Conservation (phyloP, 345 rosid species). For the Populus pruinosa region DNA sequence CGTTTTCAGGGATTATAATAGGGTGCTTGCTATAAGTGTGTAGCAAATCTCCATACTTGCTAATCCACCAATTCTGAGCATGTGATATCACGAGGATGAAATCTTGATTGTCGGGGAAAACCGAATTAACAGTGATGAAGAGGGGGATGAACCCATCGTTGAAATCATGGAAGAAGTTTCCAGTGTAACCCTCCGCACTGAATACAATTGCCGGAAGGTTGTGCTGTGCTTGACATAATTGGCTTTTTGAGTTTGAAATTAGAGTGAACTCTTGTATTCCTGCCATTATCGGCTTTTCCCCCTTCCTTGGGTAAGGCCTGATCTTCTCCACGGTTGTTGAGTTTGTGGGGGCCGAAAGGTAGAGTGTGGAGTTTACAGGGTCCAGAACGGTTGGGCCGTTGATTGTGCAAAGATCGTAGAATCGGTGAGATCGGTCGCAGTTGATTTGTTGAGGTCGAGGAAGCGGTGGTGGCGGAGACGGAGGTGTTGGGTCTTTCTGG, state of each 20-base stretch:
- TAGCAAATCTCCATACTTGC: slow-evolving; percentile 40
- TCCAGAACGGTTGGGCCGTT: slow-evolving; percentile 42
- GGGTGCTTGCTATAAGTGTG: slow-evolving; percentile 41
- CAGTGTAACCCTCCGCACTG: slow-evolving; percentile 64
- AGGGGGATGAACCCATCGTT: slow-evolving; percentile 63
- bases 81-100: slow-evolving; percentile 40
- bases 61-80: slow-evolving; percentile 58
- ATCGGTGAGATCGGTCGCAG: slow-evolving; percentile 46
- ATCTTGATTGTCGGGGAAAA: slow-evolving; percentile 34
- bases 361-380: slow-evolving; percentile 35
- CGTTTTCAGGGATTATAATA: slow-evolving; percentile 42
- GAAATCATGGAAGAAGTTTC: slow-evolving; percentile 64
- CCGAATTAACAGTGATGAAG: slow-evolving; percentile 45
- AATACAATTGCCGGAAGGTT: slow-evolving; percentile 50
- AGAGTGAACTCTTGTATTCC: slow-evolving; percentile 43
- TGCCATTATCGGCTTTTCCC: slow-evolving; percentile 31
- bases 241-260: slow-evolving; percentile 23
- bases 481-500: slow-evolving; percentile 1
- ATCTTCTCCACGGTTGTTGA: slow-evolving; percentile 25
- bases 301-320: slow-evolving; percentile 58
- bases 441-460: slow-evolving; percentile 16
- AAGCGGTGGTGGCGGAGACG: background rate
- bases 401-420: slow-evolving; percentile 49
- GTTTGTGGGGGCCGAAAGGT: slow-evolving; percentile 14
- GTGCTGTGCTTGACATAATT: slow-evolving; percentile 33